These are phyloP conservation scores for Saccharomycodes ludwigii DNA, from an alignment of 805 yeast species.

Conservation along the genomic window DNA sequence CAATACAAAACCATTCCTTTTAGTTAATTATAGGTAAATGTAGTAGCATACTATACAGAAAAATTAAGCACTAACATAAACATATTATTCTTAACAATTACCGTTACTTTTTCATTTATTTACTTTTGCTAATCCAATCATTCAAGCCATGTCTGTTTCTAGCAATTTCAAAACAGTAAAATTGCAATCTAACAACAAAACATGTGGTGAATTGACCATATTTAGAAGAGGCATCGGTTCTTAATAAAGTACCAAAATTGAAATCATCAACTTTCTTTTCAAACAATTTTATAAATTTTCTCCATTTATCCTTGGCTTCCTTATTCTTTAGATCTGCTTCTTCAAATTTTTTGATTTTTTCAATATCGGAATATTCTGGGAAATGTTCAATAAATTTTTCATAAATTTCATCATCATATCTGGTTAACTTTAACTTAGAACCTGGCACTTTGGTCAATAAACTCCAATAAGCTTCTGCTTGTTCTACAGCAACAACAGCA, in stretches of 20 bases:
- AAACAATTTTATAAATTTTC: slow-evolving; percentile 70
- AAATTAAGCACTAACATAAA: no score
- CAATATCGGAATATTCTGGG: slow-evolving; percentile 74
- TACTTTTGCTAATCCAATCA: slow-evolving; percentile 49
- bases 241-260: slow-evolving; percentile 88
- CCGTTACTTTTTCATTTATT: not conserved
- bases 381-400: slow-evolving; percentile 50
- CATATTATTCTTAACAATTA: not conserved
- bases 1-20: no score
- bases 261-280: slow-evolving; percentile 75
- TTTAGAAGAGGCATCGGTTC: slow-evolving; percentile 60
- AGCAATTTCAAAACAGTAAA: slow-evolving; percentile 87
- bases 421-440: slow-evolving; percentile 61
- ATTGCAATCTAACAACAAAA: slow-evolving; percentile 87
- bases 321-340: slow-evolving; percentile 79
- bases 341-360: slow-evolving; percentile 40
- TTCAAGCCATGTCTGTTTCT: slow-evolving; percentile 85
- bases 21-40: no score
- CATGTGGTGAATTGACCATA: slow-evolving; percentile 77
- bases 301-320: slow-evolving; percentile 81
- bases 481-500: slow-evolving; percentile 94
- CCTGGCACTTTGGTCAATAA: slow-evolving; percentile 65
- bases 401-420: slow-evolving; percentile 59
- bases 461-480: slow-evolving; percentile 90
- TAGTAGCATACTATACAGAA: no score